Base-by-base conservation (phyloP, 768 basidiomycete genomes). In the Saitozyma podzolica region DNA sequence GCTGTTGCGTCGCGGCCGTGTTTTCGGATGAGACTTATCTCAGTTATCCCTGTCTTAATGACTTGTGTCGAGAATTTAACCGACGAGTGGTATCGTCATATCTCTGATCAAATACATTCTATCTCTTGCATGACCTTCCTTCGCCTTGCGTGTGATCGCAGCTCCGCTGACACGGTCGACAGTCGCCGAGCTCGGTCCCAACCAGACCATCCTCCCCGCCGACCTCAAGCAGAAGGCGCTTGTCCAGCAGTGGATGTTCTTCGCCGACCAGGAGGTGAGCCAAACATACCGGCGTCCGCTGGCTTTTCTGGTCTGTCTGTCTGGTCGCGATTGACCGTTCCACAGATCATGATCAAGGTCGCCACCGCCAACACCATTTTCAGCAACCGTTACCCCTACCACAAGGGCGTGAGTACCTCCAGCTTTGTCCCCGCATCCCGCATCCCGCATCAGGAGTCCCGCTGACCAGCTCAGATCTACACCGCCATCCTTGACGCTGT, bases 191-290 rank as follows among this genome's bases (percentile, higher is more conserved):
- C 84, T 89, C 56, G 85, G 88, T 9, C 87, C 91, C 77, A 91
- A 92, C 80, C 84, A 87, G 61, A 86, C 84, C 51, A 86, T 99
- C 50, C 83, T 93, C 40, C 91, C 92, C 54, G 74, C 83, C 52
- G 83, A 83, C 56, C 57, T 74, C 50, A 83, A 90, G 76, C 88
- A 91, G 37, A 81, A 84, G 39, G 93, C 92, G 40, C 81, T 88
- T 56, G 82, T 97, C 60, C 87, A 91, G 70, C 91, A 95, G 79
- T 99, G 92, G 92, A 74, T 84, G 57, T 87, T 88, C 69, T 86
- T 91, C 61, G 83, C 82, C 11, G 90, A 93, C 74, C 73, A 81
- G 41, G 90, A 92, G 77, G 82, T 91, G 64, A 81, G 65, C 57
- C 17, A 10, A 8, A 8, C 29, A 29, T 5, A 29, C 29, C 29